Evolutionary conservation across 371 early-diverging fungal genomes (phyloP).

Genomic region (Mortierella sp.): DNA sequence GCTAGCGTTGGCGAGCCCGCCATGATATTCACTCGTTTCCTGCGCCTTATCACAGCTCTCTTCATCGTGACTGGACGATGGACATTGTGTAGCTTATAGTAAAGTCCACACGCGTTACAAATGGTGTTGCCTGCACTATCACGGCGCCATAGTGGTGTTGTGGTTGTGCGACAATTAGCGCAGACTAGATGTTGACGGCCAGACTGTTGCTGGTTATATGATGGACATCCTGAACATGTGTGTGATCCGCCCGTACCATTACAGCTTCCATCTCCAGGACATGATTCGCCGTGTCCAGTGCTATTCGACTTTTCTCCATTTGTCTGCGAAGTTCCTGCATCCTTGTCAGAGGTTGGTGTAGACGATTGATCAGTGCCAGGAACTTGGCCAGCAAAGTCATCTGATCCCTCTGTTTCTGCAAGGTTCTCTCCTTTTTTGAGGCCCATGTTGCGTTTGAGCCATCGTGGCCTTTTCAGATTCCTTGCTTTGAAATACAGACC

Average conservation of each 20-base stretch:
- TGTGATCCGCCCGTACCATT: constrained; percentile 82
- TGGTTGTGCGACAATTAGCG: constrained; percentile 84
- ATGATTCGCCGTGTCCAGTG: constrained; percentile 60
- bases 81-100: constrained; percentile 84
- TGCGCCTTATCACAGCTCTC: constrained; percentile 84
- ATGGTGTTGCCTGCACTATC: constrained; percentile 81
- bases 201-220: constrained; percentile 74
- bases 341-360: neutral
- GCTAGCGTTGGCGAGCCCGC: constrained; percentile 42
- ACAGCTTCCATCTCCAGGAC: constrained; percentile 86
- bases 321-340: neutral
- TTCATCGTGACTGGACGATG: constrained; percentile 87
- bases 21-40: constrained; percentile 73
- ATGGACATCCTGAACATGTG: constrained; percentile 84
- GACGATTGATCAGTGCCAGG: neutral
- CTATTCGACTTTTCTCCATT: constrained; percentile 24
- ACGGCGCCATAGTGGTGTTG: constrained; percentile 93
- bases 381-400: constrained; percentile 2
- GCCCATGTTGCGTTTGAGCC: constrained; percentile 75
- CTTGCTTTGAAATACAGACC: constrained; percentile 89
- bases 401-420: constrained; percentile 41
- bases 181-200: constrained; percentile 72
- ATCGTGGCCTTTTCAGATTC: constrained; percentile 83
- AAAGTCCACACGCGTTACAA: constrained; percentile 92
- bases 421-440: constrained; percentile 32